A percentile compares a stretch with the other conserved stretches of the same genome.
phyloP scores from a whole-genome alignment of 805 yeast genomes.

The Debaryomyces prosopidis region DNA sequence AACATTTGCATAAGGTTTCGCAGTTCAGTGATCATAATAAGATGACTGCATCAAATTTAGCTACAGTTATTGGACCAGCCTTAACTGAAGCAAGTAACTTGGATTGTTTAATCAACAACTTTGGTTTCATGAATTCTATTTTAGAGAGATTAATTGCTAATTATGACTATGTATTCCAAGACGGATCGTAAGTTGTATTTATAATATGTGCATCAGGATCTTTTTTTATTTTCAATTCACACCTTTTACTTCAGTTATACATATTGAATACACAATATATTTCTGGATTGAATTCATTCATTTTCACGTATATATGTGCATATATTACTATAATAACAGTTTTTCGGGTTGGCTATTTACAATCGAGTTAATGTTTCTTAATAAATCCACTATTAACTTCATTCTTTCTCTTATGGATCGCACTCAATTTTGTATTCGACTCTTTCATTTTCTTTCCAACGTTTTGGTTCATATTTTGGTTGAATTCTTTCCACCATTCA shows the following conservation, averaged over 20 bases:
- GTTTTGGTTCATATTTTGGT: conserved; percentile 29
- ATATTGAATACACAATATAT: neutral
- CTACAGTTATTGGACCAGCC: conserved; percentile 80
- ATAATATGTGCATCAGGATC: no score
- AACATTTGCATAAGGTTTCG: conserved; percentile 71
- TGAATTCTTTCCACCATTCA: conserved; percentile 39
- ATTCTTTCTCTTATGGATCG: conserved; percentile 34
- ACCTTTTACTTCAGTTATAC: neutral
- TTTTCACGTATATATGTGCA: conserved; percentile 4
- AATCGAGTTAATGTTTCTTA: conserved; percentile 34
- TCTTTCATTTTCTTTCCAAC: conserved; percentile 34
- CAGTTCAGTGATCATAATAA: conserved; percentile 67
- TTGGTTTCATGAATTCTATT: conserved; percentile 56
- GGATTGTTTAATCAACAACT: conserved; percentile 45
- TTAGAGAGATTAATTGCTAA: conserved; percentile 51
- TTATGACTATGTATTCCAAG: conserved; percentile 39
- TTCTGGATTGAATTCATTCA: neutral
- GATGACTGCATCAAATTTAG: conserved; percentile 87
- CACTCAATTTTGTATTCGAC: conserved; percentile 37
- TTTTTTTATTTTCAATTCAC: no score
- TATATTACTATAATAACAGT: neutral
- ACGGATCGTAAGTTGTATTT: neutral
- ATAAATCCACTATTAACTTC: conserved; percentile 32
- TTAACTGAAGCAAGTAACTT: conserved; percentile 56
- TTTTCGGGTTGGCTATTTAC: neutral